Percentiles rank a stretch among this genome's conserved stretches.
Evolutionary conservation across 2,329 filamentous ascomycete species (phyloP).

Genomic region (Pseudopyricularia javanii): DNA sequence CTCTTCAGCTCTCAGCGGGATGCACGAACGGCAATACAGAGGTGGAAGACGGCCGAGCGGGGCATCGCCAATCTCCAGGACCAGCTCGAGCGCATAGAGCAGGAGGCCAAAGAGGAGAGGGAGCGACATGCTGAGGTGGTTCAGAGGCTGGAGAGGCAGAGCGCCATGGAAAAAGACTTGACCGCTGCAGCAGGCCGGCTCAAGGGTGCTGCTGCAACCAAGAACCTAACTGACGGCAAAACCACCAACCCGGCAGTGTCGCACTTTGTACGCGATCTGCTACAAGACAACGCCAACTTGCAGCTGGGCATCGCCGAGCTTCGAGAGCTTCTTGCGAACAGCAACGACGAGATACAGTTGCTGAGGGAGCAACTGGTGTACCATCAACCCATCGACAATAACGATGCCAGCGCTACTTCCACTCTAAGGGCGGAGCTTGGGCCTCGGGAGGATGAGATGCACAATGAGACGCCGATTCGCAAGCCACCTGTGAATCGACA

Average conservation of each 20-base stretch:
- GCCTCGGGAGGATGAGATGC: neutral
- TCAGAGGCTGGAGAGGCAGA: conserved; percentile 70
- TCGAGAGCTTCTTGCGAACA: conserved; percentile 77
- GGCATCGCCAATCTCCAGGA: conserved; percentile 69
- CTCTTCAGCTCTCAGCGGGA: conserved; percentile 59
- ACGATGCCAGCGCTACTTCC: conserved; percentile 24
- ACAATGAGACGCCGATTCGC: neutral
- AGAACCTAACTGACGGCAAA: conserved; percentile 47
- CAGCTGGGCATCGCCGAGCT: conserved; percentile 88
- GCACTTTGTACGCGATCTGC: conserved; percentile 88
- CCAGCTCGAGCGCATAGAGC: conserved; percentile 80
- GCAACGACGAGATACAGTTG: conserved; percentile 86
- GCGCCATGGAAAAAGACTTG: conserved; percentile 71
- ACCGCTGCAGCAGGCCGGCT: conserved; percentile 67
- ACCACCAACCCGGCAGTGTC: conserved; percentile 65
- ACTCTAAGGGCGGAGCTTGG: conserved; percentile 64
- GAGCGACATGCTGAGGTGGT: conserved; percentile 74
- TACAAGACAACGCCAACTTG: conserved; percentile 89
- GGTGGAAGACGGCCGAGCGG: conserved; percentile 78
- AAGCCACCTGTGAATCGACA: conserved; percentile 4
- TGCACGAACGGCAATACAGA: conserved; percentile 63
- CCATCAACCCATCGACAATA: conserved; percentile 56
- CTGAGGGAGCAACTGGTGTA: conserved; percentile 69
- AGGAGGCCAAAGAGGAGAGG: conserved; percentile 66
- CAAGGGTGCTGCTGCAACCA: conserved; percentile 66